Evolutionary conservation across 2,329 filamentous ascomycete genomes (phyloP).

Genomic region (Leptographium procerum): DNA sequence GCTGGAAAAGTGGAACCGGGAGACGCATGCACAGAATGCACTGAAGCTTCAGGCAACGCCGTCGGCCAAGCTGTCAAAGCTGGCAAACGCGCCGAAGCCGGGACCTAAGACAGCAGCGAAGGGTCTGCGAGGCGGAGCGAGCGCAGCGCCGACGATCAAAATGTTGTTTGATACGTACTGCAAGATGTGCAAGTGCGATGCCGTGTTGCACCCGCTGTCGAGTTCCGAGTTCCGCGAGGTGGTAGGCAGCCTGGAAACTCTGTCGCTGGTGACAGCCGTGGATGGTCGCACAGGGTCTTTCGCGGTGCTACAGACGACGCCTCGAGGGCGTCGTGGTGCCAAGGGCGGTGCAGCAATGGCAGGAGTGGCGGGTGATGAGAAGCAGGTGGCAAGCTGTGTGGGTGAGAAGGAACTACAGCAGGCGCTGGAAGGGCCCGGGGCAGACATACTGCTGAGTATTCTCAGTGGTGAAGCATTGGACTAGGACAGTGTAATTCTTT

Average conservation of each 20-base stretch:
- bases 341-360: conserved; percentile 27
- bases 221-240: conserved; percentile 93
- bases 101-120: conserved; percentile 38
- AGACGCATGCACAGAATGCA: conserved; percentile 31
- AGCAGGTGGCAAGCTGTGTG: conserved; percentile 65
- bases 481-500: conserved; percentile 15
- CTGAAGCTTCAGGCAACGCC: neutral
- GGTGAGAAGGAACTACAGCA: conserved; percentile 68
- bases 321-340: conserved; percentile 48
- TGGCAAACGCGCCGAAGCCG: conserved; percentile 20
- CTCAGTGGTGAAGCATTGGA: conserved; percentile 50
- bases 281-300: conserved; percentile 62
- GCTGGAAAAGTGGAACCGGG: conserved; percentile 64
- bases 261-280: conserved; percentile 63
- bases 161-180: conserved; percentile 76
- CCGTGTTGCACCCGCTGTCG: conserved; percentile 80
- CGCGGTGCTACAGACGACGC: conserved; percentile 54
- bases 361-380: conserved; percentile 57
- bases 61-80: conserved; percentile 14
- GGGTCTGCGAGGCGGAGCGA: neutral
- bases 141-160: conserved; percentile 66
- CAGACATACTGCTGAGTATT: conserved; percentile 51
- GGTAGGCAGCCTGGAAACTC: conserved; percentile 74
- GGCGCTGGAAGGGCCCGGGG: conserved; percentile 52
- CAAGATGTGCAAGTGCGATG: conserved; percentile 71